Evolutionary conservation across 1,284 basidiomycete species (phyloP), one percentile per base, ranked within the genome.

Genomic region (Kwoniella shivajii): DNA sequence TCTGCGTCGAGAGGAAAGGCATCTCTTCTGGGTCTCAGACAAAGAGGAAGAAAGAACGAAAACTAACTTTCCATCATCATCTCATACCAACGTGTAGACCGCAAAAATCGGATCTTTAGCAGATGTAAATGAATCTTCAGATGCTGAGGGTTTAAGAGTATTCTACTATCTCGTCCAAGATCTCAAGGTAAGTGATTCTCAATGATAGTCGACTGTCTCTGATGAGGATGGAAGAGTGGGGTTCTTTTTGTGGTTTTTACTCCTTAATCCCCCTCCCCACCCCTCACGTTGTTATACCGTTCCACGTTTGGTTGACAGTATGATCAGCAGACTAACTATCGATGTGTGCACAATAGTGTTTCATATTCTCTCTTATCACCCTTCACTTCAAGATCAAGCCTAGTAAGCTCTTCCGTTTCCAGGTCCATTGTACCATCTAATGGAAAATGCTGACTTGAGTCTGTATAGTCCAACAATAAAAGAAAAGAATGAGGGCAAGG

Each of bases 351-450:
- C 16, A 55, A 1, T 71, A 97, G 94, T 97, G 93, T 78, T 85
- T 97, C 63, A 94, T 98, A 67, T 97, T 98, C 79, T 96, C 94
- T 18, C 84, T 99, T 63, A 98, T 98, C 75, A 92, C 91, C 13
- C 84, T 98, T 41, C 93, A 99, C 82, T 98, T 98, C 87, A 98
- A 98, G 82, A 98, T 99, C 84, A 98, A 99, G 84, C 95, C 95
- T 18, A 96, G 78, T 79, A 60, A 70, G 77, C 43, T 16, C 20
- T 39, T 29, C 24, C 14, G 33, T 13, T 33, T 10, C 13, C 6
- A 30, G 24, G 9, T 10, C 13, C 20, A 11, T 33, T 26, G 10
- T 41, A 10, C 27, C 24, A 44, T 9, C 14, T 14, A 20, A 46
- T 10, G 30, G 10, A 22, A 3, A 11, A 9, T 37, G 42, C 57